phyloP scores from a whole-genome alignment of 2,329 filamentous ascomycete species.

The Biscogniauxia sp. region DNA sequence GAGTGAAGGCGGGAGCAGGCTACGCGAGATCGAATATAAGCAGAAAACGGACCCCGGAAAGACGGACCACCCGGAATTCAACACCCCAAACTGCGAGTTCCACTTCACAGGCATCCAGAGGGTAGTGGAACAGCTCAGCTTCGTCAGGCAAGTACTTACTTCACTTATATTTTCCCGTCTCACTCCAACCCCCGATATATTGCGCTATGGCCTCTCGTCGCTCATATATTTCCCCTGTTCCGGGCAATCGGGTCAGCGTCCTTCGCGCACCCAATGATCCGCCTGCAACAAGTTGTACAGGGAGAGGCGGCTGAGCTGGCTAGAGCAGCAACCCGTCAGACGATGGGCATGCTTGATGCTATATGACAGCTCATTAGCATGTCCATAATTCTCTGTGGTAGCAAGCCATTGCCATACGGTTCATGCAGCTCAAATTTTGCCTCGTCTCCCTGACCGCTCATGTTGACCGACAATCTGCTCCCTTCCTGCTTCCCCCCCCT shows the following conservation, averaged over 20 bases:
- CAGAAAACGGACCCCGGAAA: slow-evolving; percentile 53
- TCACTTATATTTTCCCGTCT: slow-evolving; percentile 8
- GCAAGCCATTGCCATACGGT: neutral
- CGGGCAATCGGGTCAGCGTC: slow-evolving; percentile 16
- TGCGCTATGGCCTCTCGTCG: slow-evolving; percentile 10
- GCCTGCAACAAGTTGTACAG: slow-evolving; percentile 17
- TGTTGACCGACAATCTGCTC: slow-evolving; percentile 7
- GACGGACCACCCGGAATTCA: slow-evolving; percentile 65
- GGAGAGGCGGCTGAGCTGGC: slow-evolving; percentile 22
- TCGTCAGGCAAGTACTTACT: slow-evolving; percentile 60
- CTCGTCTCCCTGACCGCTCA: slow-evolving; percentile 12
- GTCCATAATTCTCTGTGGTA: neutral
- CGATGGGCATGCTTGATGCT: slow-evolving; percentile 13
- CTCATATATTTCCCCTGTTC: slow-evolving; percentile 17
- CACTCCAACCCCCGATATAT: slow-evolving; percentile 7
- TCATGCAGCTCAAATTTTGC: neutral
- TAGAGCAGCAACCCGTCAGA: slow-evolving; percentile 28
- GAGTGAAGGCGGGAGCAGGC: slow-evolving; percentile 42
- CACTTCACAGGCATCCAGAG: slow-evolving; percentile 56
- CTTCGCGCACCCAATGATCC: slow-evolving; percentile 16
- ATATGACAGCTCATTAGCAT: slow-evolving; percentile 9
- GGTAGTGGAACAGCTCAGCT: slow-evolving; percentile 68
- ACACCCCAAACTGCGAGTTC: slow-evolving; percentile 48
- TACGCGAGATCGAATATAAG: slow-evolving; percentile 59
- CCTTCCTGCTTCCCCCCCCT: slow-evolving; percentile 5